Evolutionary conservation across 345 rosid genomes (phyloP), one percentile per base, ranked within the genome.

Genomic region (Dipteronia dyeriana): DNA sequence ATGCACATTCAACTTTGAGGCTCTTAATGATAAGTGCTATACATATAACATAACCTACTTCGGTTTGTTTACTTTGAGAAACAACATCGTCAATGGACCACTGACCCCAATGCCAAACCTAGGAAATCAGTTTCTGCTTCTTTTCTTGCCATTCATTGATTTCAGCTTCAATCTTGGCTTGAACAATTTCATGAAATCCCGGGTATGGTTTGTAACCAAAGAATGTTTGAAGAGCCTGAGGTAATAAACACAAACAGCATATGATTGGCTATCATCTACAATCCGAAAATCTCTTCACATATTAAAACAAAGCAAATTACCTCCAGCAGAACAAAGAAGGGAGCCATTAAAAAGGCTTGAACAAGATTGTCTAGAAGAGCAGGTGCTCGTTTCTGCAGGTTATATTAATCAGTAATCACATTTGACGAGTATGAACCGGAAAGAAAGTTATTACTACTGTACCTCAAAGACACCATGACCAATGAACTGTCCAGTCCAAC

Each of bases 381-480:
- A 0, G 94, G 94, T 14, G 92, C 92, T 81, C 91, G 87, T 80
- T 83, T 87, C 91, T 87, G 90, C 76, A 79, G 54, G 20, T 62
- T 39, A 26, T n/a, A 66, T 45, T 5, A 25, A 51, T 60, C 66
- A 72, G 22, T 38, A 43, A 60, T 22, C 66, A 70, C 73, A 38
- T 25, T 79, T 73, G 45, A 78, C 64, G 56, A 67, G 71, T 43
- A 51, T 7, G 59, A 29, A 57, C 20, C 51, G 23, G 60, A 57
- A 19, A 16, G 29, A 70, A 41, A 76, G 80, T 7, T 16, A 63
- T 4, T 34, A 34, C 38, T 34, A 34, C 38, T 34, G 38, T 34
- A 89, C 94, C 90, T 89, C 94, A 64, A 83, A 91, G 62, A 89
- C 81, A 20, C 90, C 90, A 26, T 87, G 92, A 66, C 94, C 92